Conservation (phyloP, 208 protist species). For the Crithidia brevicula region DNA sequence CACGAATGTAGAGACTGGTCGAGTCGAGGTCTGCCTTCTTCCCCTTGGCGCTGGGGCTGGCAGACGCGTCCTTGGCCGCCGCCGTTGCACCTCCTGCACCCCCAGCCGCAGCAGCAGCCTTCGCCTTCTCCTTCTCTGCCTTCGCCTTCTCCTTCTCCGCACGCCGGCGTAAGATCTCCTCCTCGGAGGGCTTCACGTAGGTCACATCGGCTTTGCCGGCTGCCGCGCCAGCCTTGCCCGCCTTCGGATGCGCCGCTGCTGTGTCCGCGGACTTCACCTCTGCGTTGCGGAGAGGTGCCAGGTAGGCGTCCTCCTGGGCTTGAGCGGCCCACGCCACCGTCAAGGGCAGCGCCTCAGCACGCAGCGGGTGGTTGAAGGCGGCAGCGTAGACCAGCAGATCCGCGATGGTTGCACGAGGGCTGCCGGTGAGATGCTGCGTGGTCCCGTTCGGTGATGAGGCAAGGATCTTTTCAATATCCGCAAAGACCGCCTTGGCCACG, state of each 20-base stretch:
- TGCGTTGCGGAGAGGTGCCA: slow-evolving; percentile 39
- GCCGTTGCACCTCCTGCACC: not conserved
- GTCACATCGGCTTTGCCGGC: slow-evolving; percentile 24
- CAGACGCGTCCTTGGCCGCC: slow-evolving; percentile 5
- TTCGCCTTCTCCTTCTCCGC: slow-evolving; percentile 79
- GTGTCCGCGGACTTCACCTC: slow-evolving; percentile 11
- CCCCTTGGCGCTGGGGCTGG: slow-evolving; percentile 20
- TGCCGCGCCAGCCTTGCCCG: not conserved
- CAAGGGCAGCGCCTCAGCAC: slow-evolving; percentile 34
- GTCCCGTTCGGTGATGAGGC: slow-evolving; percentile 23
- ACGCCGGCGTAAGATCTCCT: slow-evolving; percentile 80
- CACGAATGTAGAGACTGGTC: slow-evolving; percentile 61
- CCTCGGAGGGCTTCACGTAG: slow-evolving; percentile 78
- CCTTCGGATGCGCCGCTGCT: slow-evolving; percentile 3
- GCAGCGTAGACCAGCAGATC: slow-evolving; percentile 79
- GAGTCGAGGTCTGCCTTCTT: slow-evolving; percentile 41
- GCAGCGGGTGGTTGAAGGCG: slow-evolving; percentile 43
- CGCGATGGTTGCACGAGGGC: slow-evolving; percentile 59
- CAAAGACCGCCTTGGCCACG: slow-evolving; percentile 44
- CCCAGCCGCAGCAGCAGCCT: slow-evolving; percentile 37
- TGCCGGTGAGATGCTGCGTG: slow-evolving; percentile 50
- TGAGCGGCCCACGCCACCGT: slow-evolving; percentile 47
- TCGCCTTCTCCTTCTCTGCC: slow-evolving; percentile 57
- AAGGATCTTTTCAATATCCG: slow-evolving; percentile 55
- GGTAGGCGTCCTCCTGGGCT: slow-evolving; percentile 45